Percentiles rank a stretch among this genome's conserved stretches.
Evolutionary conservation across 176 grass and related monocot species (phyloP).

Genomic region (Triticum dicoccoides): DNA sequence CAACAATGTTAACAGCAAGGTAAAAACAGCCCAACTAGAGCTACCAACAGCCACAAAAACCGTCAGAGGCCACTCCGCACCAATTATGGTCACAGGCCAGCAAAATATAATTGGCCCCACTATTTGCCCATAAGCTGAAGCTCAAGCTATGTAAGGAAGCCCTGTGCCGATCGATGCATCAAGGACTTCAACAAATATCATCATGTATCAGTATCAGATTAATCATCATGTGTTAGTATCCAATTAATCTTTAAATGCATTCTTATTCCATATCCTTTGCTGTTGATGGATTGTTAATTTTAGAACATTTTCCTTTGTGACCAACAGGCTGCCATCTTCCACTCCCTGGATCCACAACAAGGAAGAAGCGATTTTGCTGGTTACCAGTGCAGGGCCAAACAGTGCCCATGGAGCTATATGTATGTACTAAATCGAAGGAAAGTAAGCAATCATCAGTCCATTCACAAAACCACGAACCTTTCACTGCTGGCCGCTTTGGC

Average conservation of each 20-base stretch:
- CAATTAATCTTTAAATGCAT: neutral
- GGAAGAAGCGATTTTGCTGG: neutral
- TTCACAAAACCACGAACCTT: neutral
- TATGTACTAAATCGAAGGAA: neutral
- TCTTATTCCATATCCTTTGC: neutral
- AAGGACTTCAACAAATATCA: neutral
- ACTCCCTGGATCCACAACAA: neutral
- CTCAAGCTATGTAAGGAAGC: neutral
- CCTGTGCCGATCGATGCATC: neutral
- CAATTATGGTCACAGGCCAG: too few species aligned
- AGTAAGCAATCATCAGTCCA: neutral
- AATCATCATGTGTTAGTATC: neutral
- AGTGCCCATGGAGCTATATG: neutral
- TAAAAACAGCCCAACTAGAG: too few species aligned
- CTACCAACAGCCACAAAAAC: too few species aligned
- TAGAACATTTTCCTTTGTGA: neutral
- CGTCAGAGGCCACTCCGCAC: too few species aligned
- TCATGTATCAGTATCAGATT: neutral
- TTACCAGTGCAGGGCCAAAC: neutral
- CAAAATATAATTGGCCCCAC: neutral
- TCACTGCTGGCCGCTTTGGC: neutral
- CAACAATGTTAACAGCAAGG: too few species aligned
- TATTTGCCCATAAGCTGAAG: neutral
- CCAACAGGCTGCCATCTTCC: neutral
- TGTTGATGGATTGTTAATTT: neutral